Conservation (phyloP, 192 early-diverging fungal genomes). For the Gryganskiella cystojenkinii region DNA sequence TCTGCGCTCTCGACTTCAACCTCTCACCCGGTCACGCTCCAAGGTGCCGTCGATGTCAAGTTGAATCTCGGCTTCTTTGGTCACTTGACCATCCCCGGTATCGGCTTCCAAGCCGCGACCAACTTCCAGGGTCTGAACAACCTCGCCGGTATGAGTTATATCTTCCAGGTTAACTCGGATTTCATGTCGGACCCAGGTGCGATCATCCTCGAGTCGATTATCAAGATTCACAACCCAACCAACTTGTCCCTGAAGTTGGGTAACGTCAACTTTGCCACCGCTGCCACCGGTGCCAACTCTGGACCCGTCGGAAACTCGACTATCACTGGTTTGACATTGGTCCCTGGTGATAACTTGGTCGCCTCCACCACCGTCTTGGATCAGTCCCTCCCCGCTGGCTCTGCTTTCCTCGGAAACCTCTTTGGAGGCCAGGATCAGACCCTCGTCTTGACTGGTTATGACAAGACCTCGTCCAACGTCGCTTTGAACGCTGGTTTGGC, state of each 20-base stretch:
- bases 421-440: background rate
- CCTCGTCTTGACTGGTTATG: background rate
- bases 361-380: conserved; percentile 7
- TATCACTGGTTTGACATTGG: conserved; percentile 13
- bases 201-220: conserved; percentile 7
- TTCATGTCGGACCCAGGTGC: background rate
- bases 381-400: background rate
- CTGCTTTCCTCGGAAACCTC: background rate
- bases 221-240: conserved; percentile 16
- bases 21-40: conserved; percentile 3
- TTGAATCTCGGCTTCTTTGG: conserved; percentile 23
- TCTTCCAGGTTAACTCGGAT: conserved; percentile 4
- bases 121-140: conserved; percentile 13
- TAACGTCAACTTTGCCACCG: conserved; percentile 7
- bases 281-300: background rate
- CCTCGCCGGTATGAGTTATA: background rate
- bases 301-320: conserved; percentile 2
- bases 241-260: conserved; percentile 16
- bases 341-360: conserved; percentile 19
- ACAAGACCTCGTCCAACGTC: background rate
- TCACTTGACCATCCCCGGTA: conserved; percentile 4
- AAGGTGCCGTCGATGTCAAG: conserved; percentile 15
- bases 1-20: background rate
- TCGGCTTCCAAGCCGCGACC: conserved; percentile 27
- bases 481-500: conserved; percentile 11